A percentile compares a stretch with the other conserved stretches of the same genome.
Evolutionary conservation across 345 rosid genomes (phyloP).

Genomic region (Clausena lansium): DNA sequence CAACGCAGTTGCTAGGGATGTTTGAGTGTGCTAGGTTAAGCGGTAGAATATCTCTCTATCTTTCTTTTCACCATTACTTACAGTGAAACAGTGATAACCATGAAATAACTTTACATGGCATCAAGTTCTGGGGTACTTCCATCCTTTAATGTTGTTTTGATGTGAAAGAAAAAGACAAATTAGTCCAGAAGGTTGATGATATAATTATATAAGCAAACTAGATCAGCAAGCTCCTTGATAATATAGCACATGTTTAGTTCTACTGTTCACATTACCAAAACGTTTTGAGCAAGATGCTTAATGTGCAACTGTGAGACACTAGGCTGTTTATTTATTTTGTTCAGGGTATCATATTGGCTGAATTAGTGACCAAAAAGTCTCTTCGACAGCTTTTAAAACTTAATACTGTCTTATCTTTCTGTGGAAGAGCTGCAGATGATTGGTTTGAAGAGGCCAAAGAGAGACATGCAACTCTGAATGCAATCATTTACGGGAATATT

Average conservation of each 20-base stretch:
- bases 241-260: background rate
- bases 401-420: conserved; percentile 41
- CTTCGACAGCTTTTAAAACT: conserved; percentile 12
- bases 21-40: background rate
- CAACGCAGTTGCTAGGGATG: background rate
- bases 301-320: background rate
- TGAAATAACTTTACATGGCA: background rate
- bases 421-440: conserved; percentile 93
- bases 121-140: background rate
- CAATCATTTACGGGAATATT: conserved; percentile 85
- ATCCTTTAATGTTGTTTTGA: background rate
- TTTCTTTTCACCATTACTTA: background rate
- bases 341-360: background rate
- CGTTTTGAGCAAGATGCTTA: background rate
- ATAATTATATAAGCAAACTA: background rate
- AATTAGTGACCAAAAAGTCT: background rate
- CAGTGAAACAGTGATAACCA: background rate
- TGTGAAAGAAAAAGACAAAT: background rate
- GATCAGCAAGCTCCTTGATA: background rate
- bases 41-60: background rate
- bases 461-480: conserved; percentile 57
- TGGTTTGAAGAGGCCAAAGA: conserved; percentile 87
- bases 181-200: background rate
- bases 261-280: background rate
- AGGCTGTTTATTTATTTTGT: background rate